Evolutionary conservation across 1,284 basidiomycete species (phyloP).

Genomic region (Leucoagaricus sp.): DNA sequence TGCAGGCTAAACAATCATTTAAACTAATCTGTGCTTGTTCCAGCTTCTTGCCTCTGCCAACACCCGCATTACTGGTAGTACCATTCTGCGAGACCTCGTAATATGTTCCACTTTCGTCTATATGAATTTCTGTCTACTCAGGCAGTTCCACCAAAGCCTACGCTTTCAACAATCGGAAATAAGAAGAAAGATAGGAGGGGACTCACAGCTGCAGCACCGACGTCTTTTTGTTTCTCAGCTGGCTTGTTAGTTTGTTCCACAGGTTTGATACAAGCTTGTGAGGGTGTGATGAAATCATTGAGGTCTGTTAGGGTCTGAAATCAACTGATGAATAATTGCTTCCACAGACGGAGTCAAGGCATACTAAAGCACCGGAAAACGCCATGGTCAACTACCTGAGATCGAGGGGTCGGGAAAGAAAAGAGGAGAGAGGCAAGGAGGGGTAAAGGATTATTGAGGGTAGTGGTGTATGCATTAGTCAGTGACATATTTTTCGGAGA

Average conservation of each 20-base stretch:
- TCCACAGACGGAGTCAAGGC: background rate
- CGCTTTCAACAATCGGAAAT: background rate
- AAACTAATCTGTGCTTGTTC: constrained; percentile 93
- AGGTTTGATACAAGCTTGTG: constrained; percentile 98
- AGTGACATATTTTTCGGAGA: constrained; percentile 10
- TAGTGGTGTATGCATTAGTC: constrained; percentile 9
- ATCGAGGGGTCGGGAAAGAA: background rate
- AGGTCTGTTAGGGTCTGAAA: constrained; percentile 86
- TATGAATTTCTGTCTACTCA: constrained; percentile 81
- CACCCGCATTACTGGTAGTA: background rate
- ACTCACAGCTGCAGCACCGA: constrained; percentile 63
- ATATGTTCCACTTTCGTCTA: constrained; percentile 80
- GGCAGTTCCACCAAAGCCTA: background rate
- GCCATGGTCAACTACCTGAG: constrained; percentile 53
- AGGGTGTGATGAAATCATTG: constrained; percentile 97
- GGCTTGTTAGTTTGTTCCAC: constrained; percentile 66
- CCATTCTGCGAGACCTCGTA: constrained; percentile 59
- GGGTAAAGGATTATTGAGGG: background rate
- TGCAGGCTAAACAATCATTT: constrained; percentile 94
- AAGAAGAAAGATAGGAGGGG: background rate
- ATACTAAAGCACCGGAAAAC: constrained; percentile 87
- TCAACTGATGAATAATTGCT: background rate
- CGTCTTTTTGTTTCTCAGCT: constrained; percentile 42
- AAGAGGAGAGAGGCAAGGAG: background rate
- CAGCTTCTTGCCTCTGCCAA: constrained; percentile 49